These are phyloP conservation scores for Leccinum obscurum DNA, from an alignment of 768 basidiomycete genomes.

Conservation along the genomic window DNA sequence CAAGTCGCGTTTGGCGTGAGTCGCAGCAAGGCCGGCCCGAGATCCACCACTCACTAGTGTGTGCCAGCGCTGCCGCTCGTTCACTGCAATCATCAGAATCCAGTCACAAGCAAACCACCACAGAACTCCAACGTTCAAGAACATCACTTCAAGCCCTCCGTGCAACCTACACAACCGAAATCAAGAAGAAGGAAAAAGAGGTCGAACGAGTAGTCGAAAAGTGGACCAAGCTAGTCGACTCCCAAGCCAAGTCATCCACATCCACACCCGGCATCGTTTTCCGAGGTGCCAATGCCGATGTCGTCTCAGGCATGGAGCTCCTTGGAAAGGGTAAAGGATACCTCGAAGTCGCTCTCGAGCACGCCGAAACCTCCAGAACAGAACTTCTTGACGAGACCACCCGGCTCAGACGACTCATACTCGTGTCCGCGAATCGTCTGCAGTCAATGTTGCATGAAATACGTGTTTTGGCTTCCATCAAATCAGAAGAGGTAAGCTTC, in stretches of 20 bases:
- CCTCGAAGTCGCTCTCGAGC: conserved; percentile 67
- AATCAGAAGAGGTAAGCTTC: conserved; percentile 48
- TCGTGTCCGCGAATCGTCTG: conserved; percentile 66
- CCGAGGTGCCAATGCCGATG: conserved; percentile 51
- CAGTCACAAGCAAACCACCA: conserved; percentile 67
- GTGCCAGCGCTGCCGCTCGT: conserved; percentile 49
- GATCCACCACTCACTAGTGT: conserved; percentile 9
- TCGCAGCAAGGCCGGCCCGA: conserved; percentile 15
- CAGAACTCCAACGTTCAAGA: conserved; percentile 73
- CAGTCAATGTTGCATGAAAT: conserved; percentile 54
- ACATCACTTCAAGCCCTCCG: conserved; percentile 68
- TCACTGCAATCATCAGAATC: conserved; percentile 58
- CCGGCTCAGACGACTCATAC: conserved; percentile 55
- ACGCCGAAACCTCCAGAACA: conserved; percentile 66
- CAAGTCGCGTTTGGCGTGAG: conserved; percentile 72
- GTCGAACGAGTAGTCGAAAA: conserved; percentile 71
- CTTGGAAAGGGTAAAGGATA: conserved; percentile 53
- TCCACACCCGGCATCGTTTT: conserved; percentile 51
- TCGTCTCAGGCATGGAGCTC: conserved; percentile 45
- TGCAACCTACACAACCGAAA: conserved; percentile 63
- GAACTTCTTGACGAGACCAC: conserved; percentile 66
- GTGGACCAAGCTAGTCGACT: conserved; percentile 70
- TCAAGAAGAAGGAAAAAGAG: conserved; percentile 83
- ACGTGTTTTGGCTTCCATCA: conserved; percentile 39
- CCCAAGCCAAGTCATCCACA: conserved; percentile 57